Base-by-base conservation (phyloP, 257 asterid genomes). In the Solanum pennellii region DNA sequence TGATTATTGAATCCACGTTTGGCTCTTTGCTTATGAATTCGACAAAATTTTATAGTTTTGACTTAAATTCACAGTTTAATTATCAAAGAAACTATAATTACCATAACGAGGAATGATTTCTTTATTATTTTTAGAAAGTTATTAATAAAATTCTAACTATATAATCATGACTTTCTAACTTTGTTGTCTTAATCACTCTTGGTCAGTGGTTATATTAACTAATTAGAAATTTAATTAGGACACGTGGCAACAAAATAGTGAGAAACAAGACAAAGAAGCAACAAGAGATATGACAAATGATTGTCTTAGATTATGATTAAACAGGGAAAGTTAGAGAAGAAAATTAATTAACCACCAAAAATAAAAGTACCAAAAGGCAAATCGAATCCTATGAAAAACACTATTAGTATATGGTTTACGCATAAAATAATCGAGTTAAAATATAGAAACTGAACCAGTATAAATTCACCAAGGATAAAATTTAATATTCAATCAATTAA, bases 331-430 rank as follows among this genome's bases (percentile, higher is more conserved):
- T 47, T 73, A 85, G 73, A 31, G 88, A 89, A 80, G 29, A 65
- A 29, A 35, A 80, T 80, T 59, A 47, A 47, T 80, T 33, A 45
- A 73, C 27, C 66, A 29, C 68, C 29, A 18, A 16, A 16, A 56
- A 18, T 44, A 85, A 71, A 86, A 88, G 89, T 83, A 72, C 68
- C 86, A 88, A 65, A 72, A 80, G 85, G 89, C 80, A 86, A 86
- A 90, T 68, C 74, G 92, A 83, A 90, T 90, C 91, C 91, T 27
- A 88, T 83, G 88, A 86, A 88, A 65, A 74, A 59, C 83, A 10
- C 84, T 49, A 49, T 35, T 41, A 49, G 12, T 29, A 15, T 47
- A 80, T 80, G 27, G 84, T 29, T 80, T 47, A 25, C 20, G 42
- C 68, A 47, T 29, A 29, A 80, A 47, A 45, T 27, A 10, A 47